A percentile compares a stretch with the other conserved stretches of the same genome.
Evolutionary conservation across 306 rosid species (phyloP).

Genomic region (Arachis hypogaea): DNA sequence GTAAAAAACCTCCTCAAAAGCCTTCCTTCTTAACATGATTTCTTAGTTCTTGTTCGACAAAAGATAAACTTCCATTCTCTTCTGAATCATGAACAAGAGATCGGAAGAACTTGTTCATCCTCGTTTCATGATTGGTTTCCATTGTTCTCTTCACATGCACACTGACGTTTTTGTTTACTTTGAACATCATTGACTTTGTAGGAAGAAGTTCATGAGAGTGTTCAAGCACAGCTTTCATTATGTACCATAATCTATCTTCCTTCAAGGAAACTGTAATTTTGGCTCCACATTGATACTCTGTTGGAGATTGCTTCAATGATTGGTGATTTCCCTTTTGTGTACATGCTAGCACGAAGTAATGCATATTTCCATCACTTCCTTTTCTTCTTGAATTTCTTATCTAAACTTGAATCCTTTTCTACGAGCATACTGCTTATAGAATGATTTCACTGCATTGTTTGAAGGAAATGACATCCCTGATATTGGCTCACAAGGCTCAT

Average conservation of each 20-base stretch:
- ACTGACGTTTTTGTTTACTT: neutral
- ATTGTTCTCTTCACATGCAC: neutral
- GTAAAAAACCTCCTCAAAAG: neutral
- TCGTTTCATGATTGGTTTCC: neutral
- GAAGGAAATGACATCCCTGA: too few species aligned
- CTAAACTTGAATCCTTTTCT: too few species aligned
- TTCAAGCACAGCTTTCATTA: neutral
- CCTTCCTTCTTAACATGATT: neutral
- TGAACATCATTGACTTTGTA: neutral
- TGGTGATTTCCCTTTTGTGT: too few species aligned
- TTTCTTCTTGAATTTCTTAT: too few species aligned
- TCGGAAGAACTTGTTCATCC: neutral
- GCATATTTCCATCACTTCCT: too few species aligned
- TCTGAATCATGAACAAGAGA: neutral
- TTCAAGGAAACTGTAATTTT: too few species aligned
- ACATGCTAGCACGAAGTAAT: too few species aligned
- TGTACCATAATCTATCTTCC: neutral
- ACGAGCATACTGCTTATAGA: too few species aligned
- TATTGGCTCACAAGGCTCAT: too few species aligned
- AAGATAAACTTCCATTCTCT: neutral
- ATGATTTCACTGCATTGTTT: too few species aligned
- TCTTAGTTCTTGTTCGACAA: neutral
- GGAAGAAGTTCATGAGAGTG: slow-evolving; percentile 4
- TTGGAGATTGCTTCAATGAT: too few species aligned
- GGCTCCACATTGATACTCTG: too few species aligned